These are phyloP conservation scores for Penicillium soppii DNA, from an alignment of 495 filamentous ascomycete species.

Conservation along the genomic window DNA sequence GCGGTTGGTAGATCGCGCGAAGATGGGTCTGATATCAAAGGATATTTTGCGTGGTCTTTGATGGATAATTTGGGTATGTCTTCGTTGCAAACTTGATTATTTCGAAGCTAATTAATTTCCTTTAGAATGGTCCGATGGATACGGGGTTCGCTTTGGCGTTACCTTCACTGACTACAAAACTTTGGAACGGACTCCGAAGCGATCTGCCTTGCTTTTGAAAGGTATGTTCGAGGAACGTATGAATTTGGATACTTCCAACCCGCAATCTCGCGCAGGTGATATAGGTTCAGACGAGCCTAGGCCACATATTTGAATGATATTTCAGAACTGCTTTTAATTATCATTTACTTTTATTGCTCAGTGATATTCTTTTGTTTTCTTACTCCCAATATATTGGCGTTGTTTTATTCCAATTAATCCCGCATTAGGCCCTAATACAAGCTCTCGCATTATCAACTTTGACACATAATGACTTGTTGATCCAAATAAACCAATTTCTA, in stretches of 20 bases:
- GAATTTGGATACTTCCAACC: neutral
- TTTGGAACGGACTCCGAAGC: slow-evolving; percentile 23
- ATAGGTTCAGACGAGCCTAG: neutral
- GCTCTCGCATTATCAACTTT: too few species aligned
- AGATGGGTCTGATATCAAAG: slow-evolving; percentile 64
- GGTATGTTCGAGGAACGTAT: slow-evolving; percentile 15
- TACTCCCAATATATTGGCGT: too few species aligned
- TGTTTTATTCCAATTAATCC: too few species aligned
- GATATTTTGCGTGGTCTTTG: slow-evolving; percentile 72
- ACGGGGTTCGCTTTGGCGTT: slow-evolving; percentile 69
- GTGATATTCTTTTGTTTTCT: too few species aligned
- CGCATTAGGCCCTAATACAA: too few species aligned
- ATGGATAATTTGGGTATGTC: slow-evolving; percentile 51
- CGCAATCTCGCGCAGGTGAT: neutral
- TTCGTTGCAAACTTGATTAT: neutral
- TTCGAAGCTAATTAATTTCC: neutral
- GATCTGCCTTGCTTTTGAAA: slow-evolving; percentile 27
- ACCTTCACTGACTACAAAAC: slow-evolving; percentile 66
- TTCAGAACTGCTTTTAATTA: too few species aligned
- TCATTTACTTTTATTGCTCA: too few species aligned
- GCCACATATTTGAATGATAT: slow-evolving; percentile 3
- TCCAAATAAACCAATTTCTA: slow-evolving; percentile 1
- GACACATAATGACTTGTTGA: neutral
- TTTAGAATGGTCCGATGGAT: slow-evolving; percentile 61
- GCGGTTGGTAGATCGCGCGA: slow-evolving; percentile 60